Evolutionary conservation across 2,329 filamentous ascomycete genomes (phyloP).

Genomic region (Eurotiales sp.): DNA sequence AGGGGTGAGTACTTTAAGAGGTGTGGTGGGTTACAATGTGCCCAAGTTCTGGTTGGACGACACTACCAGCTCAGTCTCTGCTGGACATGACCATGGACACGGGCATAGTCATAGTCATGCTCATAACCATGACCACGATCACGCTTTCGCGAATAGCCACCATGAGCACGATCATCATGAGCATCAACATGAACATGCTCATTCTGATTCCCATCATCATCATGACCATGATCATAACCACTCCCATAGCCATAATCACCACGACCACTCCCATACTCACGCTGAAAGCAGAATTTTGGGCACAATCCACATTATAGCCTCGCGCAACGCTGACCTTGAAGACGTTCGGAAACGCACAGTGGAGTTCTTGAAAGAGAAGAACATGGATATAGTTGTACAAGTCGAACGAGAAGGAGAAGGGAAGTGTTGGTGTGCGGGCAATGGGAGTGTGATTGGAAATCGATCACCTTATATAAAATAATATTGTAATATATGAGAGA

Average conservation of each 20-base stretch:
- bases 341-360: constrained; percentile 77
- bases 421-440: constrained; percentile 57
- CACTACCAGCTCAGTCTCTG: constrained; percentile 39
- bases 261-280: constrained; percentile 20
- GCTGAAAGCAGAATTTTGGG: constrained; percentile 58
- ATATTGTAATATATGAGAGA: background rate
- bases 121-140: constrained; percentile 22
- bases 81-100: constrained; percentile 18
- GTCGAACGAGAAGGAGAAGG: constrained; percentile 79
- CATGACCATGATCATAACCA: constrained; percentile 27
- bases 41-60: constrained; percentile 94
- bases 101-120: constrained; percentile 23
- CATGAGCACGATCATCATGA: constrained; percentile 24
- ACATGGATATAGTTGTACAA: constrained; percentile 80
- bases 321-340: constrained; percentile 67
- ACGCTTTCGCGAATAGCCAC: too few species aligned
- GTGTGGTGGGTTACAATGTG: constrained; percentile 79
- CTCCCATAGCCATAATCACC: constrained; percentile 19
- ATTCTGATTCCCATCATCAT: constrained; percentile 21
- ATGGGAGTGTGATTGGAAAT: constrained; percentile 28
- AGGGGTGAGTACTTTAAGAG: constrained; percentile 74
- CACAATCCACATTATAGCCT: constrained; percentile 49
- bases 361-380: constrained; percentile 64
- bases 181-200: constrained; percentile 29
- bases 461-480: constrained; percentile 12